Conservation (phyloP, 768 basidiomycete genomes). For the Macrocybe gigantea region DNA sequence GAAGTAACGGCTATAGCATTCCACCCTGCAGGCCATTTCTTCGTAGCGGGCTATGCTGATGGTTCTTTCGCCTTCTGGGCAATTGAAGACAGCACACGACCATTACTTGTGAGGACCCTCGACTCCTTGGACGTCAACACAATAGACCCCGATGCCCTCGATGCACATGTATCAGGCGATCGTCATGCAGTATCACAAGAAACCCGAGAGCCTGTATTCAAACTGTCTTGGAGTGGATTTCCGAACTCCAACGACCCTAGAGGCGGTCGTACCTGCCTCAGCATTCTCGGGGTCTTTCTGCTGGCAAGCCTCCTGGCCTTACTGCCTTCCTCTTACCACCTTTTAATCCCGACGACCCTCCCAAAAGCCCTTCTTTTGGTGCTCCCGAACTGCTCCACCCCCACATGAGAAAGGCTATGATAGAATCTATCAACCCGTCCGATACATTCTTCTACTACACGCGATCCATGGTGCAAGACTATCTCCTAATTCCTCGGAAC, state of each 20-base stretch:
- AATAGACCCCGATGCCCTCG: conserved; percentile 44
- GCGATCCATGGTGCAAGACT: conserved; percentile 65
- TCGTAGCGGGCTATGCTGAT: conserved; percentile 78
- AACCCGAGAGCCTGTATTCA: conserved; percentile 75
- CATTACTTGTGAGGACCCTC: conserved; percentile 70
- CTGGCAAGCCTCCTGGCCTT: conserved; percentile 51
- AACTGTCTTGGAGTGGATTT: conserved; percentile 79
- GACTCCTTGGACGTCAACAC: conserved; percentile 46
- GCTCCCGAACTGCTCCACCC: conserved; percentile 26
- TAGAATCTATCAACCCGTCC: conserved; percentile 45
- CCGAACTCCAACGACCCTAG: conserved; percentile 58
- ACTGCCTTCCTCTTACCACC: conserved; percentile 66
- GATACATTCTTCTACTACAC: conserved; percentile 56
- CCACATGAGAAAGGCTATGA: conserved; percentile 56
- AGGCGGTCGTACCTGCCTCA: conserved; percentile 67
- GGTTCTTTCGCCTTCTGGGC: conserved; percentile 85
- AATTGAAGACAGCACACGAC: conserved; percentile 68
- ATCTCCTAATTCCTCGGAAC: conserved; percentile 63
- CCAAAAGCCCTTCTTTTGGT: conserved; percentile 27
- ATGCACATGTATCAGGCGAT: conserved; percentile 27
- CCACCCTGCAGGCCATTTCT: conserved; percentile 70
- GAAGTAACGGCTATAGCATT: conserved; percentile 67
- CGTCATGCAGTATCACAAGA: conserved; percentile 9
- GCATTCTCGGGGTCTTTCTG: conserved; percentile 72
- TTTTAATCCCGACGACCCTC: conserved; percentile 49